These are phyloP conservation scores for Luzula sylvatica DNA, from an alignment of 176 grass and related monocot genomes.

Conservation along the genomic window DNA sequence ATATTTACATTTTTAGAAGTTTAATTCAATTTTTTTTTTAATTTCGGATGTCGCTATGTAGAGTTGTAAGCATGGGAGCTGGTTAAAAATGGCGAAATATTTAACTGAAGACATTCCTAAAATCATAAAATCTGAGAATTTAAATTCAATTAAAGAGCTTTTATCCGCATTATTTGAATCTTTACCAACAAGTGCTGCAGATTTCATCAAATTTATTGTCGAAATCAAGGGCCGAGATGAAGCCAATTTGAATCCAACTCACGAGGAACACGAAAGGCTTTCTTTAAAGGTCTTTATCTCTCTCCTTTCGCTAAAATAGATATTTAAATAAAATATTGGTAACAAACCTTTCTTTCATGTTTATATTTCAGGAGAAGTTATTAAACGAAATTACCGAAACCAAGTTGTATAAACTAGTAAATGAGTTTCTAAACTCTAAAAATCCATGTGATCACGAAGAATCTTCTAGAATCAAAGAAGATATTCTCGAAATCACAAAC, in stretches of 20 bases:
- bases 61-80: conserved; percentile 53
- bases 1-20: conserved; percentile 1
- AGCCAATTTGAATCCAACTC: conserved; percentile 17
- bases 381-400: conserved; percentile 47
- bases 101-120: conserved; percentile 40
- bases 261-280: conserved; percentile 60
- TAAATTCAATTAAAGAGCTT: conserved; percentile 33
- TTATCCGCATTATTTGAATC: conserved; percentile 33
- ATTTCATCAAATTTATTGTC: conserved; percentile 65
- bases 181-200: conserved; percentile 50
- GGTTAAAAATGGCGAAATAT: conserved; percentile 52
- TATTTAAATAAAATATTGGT: no score
- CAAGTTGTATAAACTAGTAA: conserved; percentile 31
- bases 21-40: no score
- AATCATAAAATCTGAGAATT: conserved; percentile 42
- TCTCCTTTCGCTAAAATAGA: conserved; percentile 2
- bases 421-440: conserved; percentile 28
- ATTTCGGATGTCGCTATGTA: conserved; percentile 5
- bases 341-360: no score
- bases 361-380: conserved; percentile 38
- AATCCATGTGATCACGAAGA: conserved; percentile 1
- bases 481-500: no score
- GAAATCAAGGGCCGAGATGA: conserved; percentile 71
- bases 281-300: conserved; percentile 20
- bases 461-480: no score